Evolutionary conservation across 1,139 yeast genomes (phyloP), one percentile per base, ranked within the genome.

Genomic region (Candida pseudoviswanathii): DNA sequence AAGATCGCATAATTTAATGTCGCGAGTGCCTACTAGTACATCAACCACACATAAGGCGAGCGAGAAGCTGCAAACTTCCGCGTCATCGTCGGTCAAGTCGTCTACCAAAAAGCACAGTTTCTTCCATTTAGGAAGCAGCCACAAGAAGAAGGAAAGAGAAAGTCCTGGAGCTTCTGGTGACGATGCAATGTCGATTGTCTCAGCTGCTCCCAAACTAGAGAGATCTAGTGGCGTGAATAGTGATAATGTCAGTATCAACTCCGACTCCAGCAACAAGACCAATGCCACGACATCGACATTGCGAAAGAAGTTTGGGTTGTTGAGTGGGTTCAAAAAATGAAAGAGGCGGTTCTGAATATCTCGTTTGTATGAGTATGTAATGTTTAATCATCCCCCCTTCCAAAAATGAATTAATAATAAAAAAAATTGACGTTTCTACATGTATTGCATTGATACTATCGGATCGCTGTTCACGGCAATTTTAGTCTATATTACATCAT

Each of bases 61-160:
- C 26, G 63, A 57, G 16, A 59, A 53, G 24, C 46, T 49, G 9
- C 46, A 51, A 36, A 43, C 50, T 46, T 46, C 58, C 4, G 47
- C 54, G 9, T 49, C 16, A 16, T 16, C 54, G 22, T 50, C 56
- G 3, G 41, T 50, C 21, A 47, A 54, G 45, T 54, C 63, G 11
- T 47, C 39, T 16, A 51, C 46, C 39, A 61, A 61, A 48, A 60
- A 61, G 40, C 67, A 65, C 49, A 65, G 70, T 6, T 54, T 68
- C 34, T 63, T 68, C 48, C 67, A 61, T 47, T 47, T 64, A 41
- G 58, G 62, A 5, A 32, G 40, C 36, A 56, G 54, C 29, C 57
- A 56, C 47, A 61, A 58, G 52, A 55, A 59, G 25, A 39, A 37
- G 55, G 42, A 39, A 16, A 39, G 25, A 6, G 22, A 52, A 2